Conservation (phyloP, 1,284 basidiomycete genomes). For the Puccinia triticina region DNA sequence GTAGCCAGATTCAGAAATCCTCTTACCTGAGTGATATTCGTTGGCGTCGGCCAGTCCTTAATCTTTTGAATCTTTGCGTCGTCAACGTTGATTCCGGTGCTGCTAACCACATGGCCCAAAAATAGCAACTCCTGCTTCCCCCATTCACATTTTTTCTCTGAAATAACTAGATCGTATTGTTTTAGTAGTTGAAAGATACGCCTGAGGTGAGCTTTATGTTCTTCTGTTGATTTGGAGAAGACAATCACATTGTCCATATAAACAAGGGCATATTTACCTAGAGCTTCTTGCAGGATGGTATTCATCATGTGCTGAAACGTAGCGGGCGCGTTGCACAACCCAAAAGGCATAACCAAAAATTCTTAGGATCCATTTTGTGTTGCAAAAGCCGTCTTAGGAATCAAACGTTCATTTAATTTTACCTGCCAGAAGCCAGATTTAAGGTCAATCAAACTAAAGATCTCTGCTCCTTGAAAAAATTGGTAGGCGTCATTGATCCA, state of each 20-base stretch:
- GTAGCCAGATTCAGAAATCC: no score
- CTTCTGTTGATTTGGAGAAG: constrained; percentile 6
- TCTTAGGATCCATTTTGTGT: not conserved
- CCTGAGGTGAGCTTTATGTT: not conserved
- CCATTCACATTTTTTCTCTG: constrained; percentile 7
- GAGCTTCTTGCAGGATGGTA: constrained; percentile 54
- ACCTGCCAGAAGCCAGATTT: not conserved
- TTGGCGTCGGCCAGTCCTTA: no score
- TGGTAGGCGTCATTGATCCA: not conserved
- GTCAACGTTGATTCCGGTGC: no score
- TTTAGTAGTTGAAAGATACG: not conserved
- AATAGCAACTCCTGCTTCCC: not conserved
- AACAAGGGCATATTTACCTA: constrained; percentile 5
- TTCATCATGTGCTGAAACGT: constrained; percentile 57
- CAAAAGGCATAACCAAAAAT: constrained; percentile 18
- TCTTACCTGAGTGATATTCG: no score
- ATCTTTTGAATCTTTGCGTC: no score
- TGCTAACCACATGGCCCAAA: not conserved
- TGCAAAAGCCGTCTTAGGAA: not conserved
- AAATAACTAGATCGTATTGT: not conserved
- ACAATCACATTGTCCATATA: constrained; percentile 20
- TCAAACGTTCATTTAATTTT: not conserved
- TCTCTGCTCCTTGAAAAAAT: not conserved
- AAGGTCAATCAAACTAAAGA: not conserved
- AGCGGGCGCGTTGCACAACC: constrained; percentile 18